These are phyloP conservation scores for Mycena latifolia DNA, from an alignment of 768 basidiomycete genomes.

Conservation along the genomic window DNA sequence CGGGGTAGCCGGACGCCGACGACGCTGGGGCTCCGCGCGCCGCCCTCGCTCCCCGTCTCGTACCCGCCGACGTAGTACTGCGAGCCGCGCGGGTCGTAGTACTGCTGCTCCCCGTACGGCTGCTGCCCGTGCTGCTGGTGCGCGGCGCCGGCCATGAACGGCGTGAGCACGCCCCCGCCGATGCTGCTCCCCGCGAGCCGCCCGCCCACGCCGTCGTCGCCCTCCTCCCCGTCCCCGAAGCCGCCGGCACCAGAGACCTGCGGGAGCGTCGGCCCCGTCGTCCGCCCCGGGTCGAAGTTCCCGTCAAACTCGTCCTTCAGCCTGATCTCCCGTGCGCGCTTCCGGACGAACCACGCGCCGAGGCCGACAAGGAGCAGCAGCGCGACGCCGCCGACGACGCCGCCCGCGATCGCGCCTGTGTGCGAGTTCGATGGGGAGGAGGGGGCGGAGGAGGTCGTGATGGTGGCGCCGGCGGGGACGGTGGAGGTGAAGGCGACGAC, in stretches of 20 bases:
- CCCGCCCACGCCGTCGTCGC: constrained; percentile 50
- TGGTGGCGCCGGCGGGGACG: too few relatives aligned
- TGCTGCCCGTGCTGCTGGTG: constrained; percentile 12
- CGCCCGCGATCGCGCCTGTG: constrained; percentile 63
- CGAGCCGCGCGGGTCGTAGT: constrained; percentile 3
- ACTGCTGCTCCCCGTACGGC: constrained; percentile 5
- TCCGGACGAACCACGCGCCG: constrained; percentile 43
- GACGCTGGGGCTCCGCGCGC: background rate
- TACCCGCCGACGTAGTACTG: constrained; percentile 1
- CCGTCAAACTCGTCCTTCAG: constrained; percentile 49
- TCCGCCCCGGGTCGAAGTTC: constrained; percentile 55
- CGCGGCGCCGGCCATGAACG: constrained; percentile 39
- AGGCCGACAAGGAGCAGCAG: constrained; percentile 41
- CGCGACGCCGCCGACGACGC: constrained; percentile 61
- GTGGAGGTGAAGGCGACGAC: too few relatives aligned
- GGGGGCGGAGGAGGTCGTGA: too few relatives aligned
- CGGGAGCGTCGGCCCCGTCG: constrained; percentile 35
- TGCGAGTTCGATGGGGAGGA: constrained; percentile 24
- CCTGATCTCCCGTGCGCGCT: constrained; percentile 39
- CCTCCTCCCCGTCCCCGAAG: too few relatives aligned
- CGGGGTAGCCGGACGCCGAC: constrained; percentile 11
- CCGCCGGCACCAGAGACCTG: too few relatives aligned
- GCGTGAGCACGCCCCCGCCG: constrained; percentile 51
- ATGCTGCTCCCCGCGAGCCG: constrained; percentile 43
- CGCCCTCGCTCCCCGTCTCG: constrained; percentile 5